Percentiles rank a stretch among this genome's conserved stretches.
These are phyloP conservation scores for Orychophragmus violaceus DNA, from an alignment of 345 rosid species.

Conservation along the genomic window DNA sequence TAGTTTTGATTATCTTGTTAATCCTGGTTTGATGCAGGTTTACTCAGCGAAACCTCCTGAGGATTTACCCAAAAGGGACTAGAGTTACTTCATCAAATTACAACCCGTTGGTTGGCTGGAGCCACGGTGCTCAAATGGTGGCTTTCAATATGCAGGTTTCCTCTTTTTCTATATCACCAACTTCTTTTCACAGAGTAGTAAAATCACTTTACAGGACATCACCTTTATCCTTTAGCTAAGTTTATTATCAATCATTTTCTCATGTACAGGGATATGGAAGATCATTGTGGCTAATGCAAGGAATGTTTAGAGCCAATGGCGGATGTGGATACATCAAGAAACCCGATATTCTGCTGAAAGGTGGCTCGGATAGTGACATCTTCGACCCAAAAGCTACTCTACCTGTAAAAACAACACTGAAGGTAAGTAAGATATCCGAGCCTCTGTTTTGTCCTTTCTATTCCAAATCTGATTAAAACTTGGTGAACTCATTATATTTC, in stretches of 20 bases:
- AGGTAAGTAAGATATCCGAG: constrained; percentile 17
- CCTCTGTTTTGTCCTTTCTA: not conserved
- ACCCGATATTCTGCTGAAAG: constrained; percentile 49
- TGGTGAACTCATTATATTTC: not conserved
- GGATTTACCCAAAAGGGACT: constrained; percentile 67
- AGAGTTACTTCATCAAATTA: constrained; percentile 66
- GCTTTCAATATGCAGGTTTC: constrained; percentile 86
- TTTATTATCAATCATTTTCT: too few species aligned
- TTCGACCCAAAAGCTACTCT: constrained; percentile 56
- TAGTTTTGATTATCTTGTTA: not conserved
- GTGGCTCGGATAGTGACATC: constrained; percentile 35
- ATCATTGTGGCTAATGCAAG: constrained; percentile 75
- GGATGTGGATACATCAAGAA: constrained; percentile 72
- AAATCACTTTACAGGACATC: not conserved
- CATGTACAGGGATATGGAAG: constrained; percentile 55
- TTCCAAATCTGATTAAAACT: not conserved
- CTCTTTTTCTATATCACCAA: not conserved
- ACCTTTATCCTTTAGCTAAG: not conserved
- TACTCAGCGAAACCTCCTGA: constrained; percentile 54
- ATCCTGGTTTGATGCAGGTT: constrained; percentile 37
- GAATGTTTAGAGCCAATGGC: constrained; percentile 71
- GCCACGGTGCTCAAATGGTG: constrained; percentile 89
- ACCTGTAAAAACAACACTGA: constrained; percentile 30
- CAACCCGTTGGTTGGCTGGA: constrained; percentile 71
- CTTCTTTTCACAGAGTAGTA: not conserved